Conservation (phyloP, 2,329 filamentous ascomycete genomes). For the Myriosclerotinia duriaeana region DNA sequence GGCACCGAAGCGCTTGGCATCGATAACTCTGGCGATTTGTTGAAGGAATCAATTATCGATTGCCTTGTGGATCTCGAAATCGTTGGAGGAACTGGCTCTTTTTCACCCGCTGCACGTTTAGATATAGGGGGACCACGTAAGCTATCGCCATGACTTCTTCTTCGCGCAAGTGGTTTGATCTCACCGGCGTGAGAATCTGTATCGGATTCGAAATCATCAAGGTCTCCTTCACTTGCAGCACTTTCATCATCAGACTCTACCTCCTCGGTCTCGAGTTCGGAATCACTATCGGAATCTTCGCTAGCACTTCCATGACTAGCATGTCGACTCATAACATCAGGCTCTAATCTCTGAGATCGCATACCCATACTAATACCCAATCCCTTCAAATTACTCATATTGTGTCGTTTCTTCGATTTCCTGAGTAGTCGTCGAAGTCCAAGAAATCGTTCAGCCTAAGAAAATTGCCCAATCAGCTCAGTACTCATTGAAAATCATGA, state of each 20-base stretch:
- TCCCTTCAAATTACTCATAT: conserved; percentile 43
- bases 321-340: conserved; percentile 35
- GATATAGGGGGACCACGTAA: conserved; percentile 39
- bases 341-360: conserved; percentile 68
- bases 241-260: conserved; percentile 41
- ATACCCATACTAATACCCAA: conserved; percentile 70
- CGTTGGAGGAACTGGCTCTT: conserved; percentile 34
- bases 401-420: conserved; percentile 49
- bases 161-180: conserved; percentile 33
- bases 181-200: conserved; percentile 29
- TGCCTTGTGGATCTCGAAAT: conserved; percentile 26
- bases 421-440: conserved; percentile 62
- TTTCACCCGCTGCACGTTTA: conserved; percentile 39
- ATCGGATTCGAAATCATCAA: conserved; percentile 42
- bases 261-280: conserved; percentile 43
- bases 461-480: not conserved
- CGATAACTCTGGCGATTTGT: not conserved
- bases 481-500: not conserved
- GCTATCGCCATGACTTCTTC: conserved; percentile 47
- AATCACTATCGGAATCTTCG: conserved; percentile 44
- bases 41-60: conserved; percentile 9
- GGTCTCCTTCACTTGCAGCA: conserved; percentile 46
- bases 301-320: conserved; percentile 49
- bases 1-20: conserved; percentile 9
- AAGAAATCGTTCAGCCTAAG: conserved; percentile 46